Base-by-base conservation (phyloP, 2,329 filamentous ascomycete species). In the Bertia moriformis region DNA sequence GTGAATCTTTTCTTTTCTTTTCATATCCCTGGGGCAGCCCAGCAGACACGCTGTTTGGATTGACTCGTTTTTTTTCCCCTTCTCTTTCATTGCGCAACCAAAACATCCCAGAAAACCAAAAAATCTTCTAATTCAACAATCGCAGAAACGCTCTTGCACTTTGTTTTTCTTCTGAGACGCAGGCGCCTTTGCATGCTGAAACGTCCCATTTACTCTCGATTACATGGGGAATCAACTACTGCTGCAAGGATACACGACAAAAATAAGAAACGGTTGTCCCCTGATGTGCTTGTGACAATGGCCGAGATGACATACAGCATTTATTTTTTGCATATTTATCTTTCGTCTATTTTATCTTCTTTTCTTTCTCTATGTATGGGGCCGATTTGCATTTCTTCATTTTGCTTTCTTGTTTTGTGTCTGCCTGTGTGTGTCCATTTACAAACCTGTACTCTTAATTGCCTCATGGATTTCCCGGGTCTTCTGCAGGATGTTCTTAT, bases 21-120 rank as follows among this genome's bases (percentile, higher is more conserved):
- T n/a, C n/a, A n/a, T n/a, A n/a, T n/a, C n/a, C n/a, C n/a, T 35
- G 32, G 32, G 32, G 32, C 32, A 35, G 32, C 32, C 32, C 32
- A 35, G 12, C 32, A 35, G 32, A 15, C 10, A 35, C 32, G 15
- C 32, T 35, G 10, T 35, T 35, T 35, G 10, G 32, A 35, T 18
- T 13, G 15, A 12, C 15, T 35, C 32, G 10, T 15, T 35, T 35
- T 35, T 35, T 35, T 35, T 17, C 32, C 32, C 7, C 32, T 12
- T 35, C 15, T 35, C 10, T 17, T 10, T 18, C 22, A 27, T 7
- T n/a, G 7, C 7, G 7, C 7, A 27, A n/a, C 17, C 32, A 35
- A 15, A 35, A 10, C 32, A 12, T 15, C 32, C 7, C 15, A 13
- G 32, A 7, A 12, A 12, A 17, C 7, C 7, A 15, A 35, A 35